Percentiles rank a stretch among this genome's conserved stretches.
Conservation (phyloP, 768 basidiomycete genomes). For the Tylopilus balloui region DNA sequence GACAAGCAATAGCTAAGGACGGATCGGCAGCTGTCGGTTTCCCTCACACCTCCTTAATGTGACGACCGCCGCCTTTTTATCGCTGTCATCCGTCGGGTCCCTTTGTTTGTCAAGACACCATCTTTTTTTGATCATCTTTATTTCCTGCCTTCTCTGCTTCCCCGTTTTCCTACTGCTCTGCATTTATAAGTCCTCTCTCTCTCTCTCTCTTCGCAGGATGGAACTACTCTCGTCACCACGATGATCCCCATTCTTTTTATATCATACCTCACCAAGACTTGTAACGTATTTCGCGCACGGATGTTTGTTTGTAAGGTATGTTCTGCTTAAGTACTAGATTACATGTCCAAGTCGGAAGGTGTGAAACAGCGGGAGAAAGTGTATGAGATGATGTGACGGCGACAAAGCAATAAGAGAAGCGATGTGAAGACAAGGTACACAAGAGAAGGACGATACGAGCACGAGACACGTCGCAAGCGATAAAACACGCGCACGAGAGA, state of each 20-base stretch:
- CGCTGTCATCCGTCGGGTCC: background rate
- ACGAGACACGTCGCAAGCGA: background rate
- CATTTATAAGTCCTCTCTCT: constrained; percentile 3
- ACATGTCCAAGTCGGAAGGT: constrained; percentile 8
- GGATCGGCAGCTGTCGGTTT: background rate
- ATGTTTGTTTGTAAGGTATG: constrained; percentile 20
- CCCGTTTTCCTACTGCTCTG: background rate
- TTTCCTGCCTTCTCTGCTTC: constrained; percentile 11
- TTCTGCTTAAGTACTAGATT: constrained; percentile 11
- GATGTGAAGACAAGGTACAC: constrained; percentile 5
- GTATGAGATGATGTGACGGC: background rate
- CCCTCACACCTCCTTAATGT: background rate
- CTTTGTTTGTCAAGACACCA: background rate
- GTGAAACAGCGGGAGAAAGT: background rate
- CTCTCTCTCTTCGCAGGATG: constrained; percentile 7
- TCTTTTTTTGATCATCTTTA: constrained; percentile 26
- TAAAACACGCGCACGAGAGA: too few species aligned
- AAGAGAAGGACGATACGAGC: background rate
- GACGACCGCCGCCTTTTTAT: background rate
- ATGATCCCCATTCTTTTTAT: constrained; percentile 13
- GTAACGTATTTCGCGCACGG: constrained; percentile 23
- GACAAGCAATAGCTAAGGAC: constrained; percentile 33
- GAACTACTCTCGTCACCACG: constrained; percentile 12
- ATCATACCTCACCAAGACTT: constrained; percentile 25
- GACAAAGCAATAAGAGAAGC: background rate